Evolutionary conservation across 2,329 filamentous ascomycete species (phyloP).

Genomic region (Ceratocystis diversiconidia): DNA sequence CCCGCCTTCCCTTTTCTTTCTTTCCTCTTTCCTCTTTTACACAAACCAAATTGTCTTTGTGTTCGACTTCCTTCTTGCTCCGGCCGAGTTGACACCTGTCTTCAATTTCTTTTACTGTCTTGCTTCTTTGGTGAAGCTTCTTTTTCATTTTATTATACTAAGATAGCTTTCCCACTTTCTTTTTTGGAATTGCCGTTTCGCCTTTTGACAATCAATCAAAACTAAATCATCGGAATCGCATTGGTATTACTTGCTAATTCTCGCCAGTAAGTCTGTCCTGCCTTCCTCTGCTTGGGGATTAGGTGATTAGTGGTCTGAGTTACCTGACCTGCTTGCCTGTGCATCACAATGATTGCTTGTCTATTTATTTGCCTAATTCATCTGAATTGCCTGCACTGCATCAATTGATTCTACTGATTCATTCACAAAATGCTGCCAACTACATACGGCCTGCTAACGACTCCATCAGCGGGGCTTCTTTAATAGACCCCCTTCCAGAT

Average conservation of each 20-base stretch:
- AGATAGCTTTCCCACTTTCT: slow-evolving; percentile 4
- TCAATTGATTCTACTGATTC: no score
- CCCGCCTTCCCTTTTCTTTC: slow-evolving; percentile 8
- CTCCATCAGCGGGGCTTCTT: slow-evolving; percentile 14
- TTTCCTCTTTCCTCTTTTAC: slow-evolving; percentile 4
- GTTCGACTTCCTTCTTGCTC: slow-evolving; percentile 10
- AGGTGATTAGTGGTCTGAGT: neutral
- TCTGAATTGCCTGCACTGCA: no score
- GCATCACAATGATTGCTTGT: neutral
- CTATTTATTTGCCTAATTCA: neutral
- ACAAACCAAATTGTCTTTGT: neutral
- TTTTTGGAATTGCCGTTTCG: neutral
- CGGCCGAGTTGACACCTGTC: slow-evolving; percentile 8
- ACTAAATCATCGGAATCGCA: neutral
- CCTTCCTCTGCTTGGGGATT: neutral
- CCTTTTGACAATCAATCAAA: neutral
- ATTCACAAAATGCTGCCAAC: no score
- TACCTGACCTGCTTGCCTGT: neutral
- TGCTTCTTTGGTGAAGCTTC: slow-evolving; percentile 2
- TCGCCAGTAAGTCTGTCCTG: slow-evolving; percentile 5
- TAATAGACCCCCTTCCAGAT: slow-evolving; percentile 10
- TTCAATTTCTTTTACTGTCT: neutral
- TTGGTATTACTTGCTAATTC: slow-evolving; percentile 4
- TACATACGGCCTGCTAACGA: no score
- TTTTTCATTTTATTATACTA: neutral